Conservation (phyloP, 106 monocot genomes). For the Triglochin maritima region DNA sequence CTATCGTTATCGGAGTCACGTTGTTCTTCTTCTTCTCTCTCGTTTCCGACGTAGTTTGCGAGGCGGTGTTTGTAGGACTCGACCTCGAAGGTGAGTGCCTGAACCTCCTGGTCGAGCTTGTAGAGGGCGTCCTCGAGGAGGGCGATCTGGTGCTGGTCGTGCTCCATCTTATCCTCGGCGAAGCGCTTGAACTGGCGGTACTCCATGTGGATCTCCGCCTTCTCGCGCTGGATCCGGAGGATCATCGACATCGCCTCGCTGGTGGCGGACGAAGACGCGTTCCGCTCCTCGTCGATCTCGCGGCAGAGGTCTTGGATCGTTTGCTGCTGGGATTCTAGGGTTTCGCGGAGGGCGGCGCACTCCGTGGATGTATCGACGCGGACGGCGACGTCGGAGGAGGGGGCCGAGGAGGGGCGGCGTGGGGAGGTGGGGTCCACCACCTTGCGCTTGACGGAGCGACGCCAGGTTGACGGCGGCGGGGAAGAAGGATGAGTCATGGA, state of each 20-base stretch:
- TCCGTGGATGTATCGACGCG: conserved; percentile 1
- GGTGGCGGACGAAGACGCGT: conserved; percentile 30
- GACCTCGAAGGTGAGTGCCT: conserved; percentile 19
- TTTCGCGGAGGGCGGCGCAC: conserved; percentile 18
- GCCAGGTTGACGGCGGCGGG: too few species aligned
- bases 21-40: neutral
- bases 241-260: conserved; percentile 50
- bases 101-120: conserved; percentile 24
- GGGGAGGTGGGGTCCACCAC: too few species aligned
- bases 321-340: conserved; percentile 20
- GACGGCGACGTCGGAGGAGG: neutral
- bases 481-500: too few species aligned
- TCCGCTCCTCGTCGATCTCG: conserved; percentile 45
- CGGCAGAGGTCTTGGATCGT: conserved; percentile 17
- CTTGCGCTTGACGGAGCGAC: too few species aligned
- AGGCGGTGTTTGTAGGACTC: conserved; percentile 23
- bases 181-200: conserved; percentile 30
- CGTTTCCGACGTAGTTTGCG: conserved; percentile 7
- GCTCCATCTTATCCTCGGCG: conserved; percentile 33
- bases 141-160: conserved; percentile 32
- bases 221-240: conserved; percentile 41
- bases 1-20: neutral
- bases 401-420: too few species aligned
- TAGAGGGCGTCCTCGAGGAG: conserved; percentile 32
- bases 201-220: conserved; percentile 40